Percentiles rank a stretch among this genome's conserved stretches.
These are phyloP conservation scores for Nakaseomyces bracarensis DNA, from an alignment of 1,139 yeast species.

Conservation along the genomic window DNA sequence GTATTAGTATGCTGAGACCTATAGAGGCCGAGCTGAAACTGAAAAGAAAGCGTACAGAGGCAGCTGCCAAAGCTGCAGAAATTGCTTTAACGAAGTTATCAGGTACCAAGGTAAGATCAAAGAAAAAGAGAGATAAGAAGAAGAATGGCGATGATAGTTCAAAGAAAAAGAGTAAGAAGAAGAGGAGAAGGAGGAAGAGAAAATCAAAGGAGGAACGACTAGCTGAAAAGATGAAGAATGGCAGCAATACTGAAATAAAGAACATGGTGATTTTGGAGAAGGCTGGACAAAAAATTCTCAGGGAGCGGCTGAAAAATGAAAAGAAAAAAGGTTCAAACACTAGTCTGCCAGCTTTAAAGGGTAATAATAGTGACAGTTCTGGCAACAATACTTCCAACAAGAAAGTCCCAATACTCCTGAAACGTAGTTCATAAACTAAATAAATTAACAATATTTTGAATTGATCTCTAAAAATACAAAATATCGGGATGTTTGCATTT, in stretches of 20 bases:
- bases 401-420: not conserved
- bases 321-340: conserved; percentile 1
- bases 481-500: too few species aligned
- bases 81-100: conserved; percentile 20
- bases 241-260: conserved; percentile 12
- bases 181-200: conserved; percentile 14
- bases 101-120: conserved; percentile 13
- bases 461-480: too few species aligned
- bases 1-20: conserved; percentile 24
- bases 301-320: conserved; percentile 10
- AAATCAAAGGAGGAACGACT: conserved; percentile 6
- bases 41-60: conserved; percentile 14
- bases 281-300: conserved; percentile 28
- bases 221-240: not conserved
- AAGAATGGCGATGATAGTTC: conserved; percentile 13
- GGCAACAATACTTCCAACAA: not conserved
- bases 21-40: conserved; percentile 22
- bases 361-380: not conserved
- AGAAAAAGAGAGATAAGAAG: conserved; percentile 14
- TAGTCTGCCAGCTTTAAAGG: not conserved
- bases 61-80: conserved; percentile 16
- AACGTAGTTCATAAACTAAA: not conserved
- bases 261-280: conserved; percentile 30
- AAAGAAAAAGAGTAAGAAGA: conserved; percentile 10
- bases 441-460: too few species aligned